Percentiles rank a stretch among this genome's conserved stretches.
These are phyloP conservation scores for Eucalyptus fibrosa DNA, from an alignment of 345 rosid species.

Conservation along the genomic window DNA sequence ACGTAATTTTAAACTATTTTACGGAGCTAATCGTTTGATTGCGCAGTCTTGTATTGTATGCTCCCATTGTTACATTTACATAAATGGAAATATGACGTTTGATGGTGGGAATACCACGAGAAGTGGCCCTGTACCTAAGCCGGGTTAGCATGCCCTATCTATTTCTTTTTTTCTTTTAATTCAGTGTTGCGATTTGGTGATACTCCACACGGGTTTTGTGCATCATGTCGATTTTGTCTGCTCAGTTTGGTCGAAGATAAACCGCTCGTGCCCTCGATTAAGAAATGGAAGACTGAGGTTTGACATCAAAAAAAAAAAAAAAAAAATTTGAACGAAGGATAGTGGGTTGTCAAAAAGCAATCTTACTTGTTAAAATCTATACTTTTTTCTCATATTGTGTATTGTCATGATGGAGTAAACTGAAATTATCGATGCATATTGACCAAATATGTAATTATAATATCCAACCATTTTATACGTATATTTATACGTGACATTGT, in stretches of 20 bases:
- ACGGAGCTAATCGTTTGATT: not conserved
- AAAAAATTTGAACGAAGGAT: not conserved
- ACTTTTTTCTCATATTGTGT: fast-evolving
- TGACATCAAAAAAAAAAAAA: not conserved
- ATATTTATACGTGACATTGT: fast-evolving
- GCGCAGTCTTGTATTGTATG: not conserved
- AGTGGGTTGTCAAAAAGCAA: not conserved
- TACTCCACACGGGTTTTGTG: not conserved
- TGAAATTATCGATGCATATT: not conserved
- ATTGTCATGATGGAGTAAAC: not conserved
- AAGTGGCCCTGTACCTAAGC: not conserved
- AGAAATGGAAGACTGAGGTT: not conserved
- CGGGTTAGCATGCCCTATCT: not conserved
- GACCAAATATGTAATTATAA: not conserved
- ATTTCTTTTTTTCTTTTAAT: not conserved
- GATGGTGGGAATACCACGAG: not conserved
- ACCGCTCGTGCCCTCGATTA: not conserved
- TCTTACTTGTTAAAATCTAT: not conserved
- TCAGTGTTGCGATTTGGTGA: no score
- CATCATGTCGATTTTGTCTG: not conserved
- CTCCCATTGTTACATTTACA: not conserved
- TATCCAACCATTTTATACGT: not conserved
- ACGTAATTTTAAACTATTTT: not conserved
- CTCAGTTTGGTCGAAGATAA: not conserved
- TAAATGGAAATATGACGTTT: not conserved